A percentile compares a stretch with the other conserved stretches of the same genome.
phyloP scores from a whole-genome alignment of 2,329 filamentous ascomycete species.

The Hymenoscyphus occultus region DNA sequence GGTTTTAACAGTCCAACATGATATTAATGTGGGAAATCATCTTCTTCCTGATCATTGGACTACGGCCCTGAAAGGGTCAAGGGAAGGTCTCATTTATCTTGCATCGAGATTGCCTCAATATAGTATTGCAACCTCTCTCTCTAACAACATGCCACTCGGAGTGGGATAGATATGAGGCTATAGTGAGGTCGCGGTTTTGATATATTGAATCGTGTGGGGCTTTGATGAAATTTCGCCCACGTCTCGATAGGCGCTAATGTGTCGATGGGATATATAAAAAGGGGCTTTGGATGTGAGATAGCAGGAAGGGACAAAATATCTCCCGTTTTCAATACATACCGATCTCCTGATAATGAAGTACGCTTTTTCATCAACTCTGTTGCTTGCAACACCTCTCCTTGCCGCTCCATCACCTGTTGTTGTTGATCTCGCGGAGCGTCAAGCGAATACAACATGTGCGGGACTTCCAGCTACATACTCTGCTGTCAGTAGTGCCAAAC shows the following conservation, averaged over 20 bases:
- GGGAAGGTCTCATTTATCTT: background rate
- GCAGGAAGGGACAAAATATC: constrained; percentile 9
- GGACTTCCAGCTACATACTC: constrained; percentile 18
- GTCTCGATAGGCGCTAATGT: background rate
- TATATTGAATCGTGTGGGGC: constrained; percentile 15
- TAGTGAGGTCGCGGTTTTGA: background rate
- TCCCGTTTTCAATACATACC: background rate
- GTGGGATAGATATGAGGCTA: constrained; percentile 13
- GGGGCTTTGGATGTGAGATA: background rate
- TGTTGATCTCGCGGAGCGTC: constrained; percentile 13
- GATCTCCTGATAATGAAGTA: constrained; percentile 18
- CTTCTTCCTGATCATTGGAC: background rate
- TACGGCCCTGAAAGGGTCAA: background rate
- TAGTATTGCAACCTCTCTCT: background rate
- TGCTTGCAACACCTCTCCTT: constrained; percentile 17
- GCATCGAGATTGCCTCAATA: background rate
- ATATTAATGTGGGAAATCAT: background rate
- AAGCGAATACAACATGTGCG: constrained; percentile 12
- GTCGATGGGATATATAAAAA: constrained; percentile 11
- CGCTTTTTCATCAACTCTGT: constrained; percentile 13
- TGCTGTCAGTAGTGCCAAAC: constrained; percentile 21
- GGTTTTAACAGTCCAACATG: background rate
- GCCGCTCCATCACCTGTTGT: constrained; percentile 15
- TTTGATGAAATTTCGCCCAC: constrained; percentile 2
- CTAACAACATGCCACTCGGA: background rate